Percentiles rank a stretch among this genome's conserved stretches.
These are phyloP conservation scores for Hagleromyces aurorensis DNA, from an alignment of 805 yeast species.

Conservation along the genomic window DNA sequence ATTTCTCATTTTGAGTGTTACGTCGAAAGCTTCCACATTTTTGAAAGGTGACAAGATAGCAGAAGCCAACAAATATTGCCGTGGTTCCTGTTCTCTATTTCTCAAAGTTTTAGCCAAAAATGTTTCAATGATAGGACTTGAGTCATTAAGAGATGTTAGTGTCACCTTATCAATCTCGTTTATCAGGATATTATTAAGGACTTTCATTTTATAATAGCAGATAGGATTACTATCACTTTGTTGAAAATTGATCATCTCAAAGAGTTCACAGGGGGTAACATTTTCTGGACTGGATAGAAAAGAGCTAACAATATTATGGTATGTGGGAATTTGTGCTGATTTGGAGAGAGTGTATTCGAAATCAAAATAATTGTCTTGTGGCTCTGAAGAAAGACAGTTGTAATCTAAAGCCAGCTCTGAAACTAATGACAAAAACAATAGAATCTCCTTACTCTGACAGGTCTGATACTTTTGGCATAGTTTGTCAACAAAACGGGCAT, in stretches of 20 bases:
- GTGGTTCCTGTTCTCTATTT: slow-evolving; percentile 28
- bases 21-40: slow-evolving; percentile 31
- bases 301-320: no score
- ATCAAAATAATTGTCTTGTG: slow-evolving; percentile 13
- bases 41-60: slow-evolving; percentile 30
- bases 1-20: slow-evolving; percentile 48
- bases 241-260: no score
- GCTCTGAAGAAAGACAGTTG: slow-evolving; percentile 26
- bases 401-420: slow-evolving; percentile 35
- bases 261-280: no score
- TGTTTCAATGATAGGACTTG: slow-evolving; percentile 25
- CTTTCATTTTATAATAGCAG: slow-evolving; percentile 31
- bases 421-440: slow-evolving; percentile 28
- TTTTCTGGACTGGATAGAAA: background rate
- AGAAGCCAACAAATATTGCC: slow-evolving; percentile 26
- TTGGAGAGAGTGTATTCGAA: slow-evolving; percentile 18
- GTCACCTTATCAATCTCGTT: slow-evolving; percentile 27
- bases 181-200: slow-evolving; percentile 28
- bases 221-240: no score
- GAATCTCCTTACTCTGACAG: slow-evolving; percentile 5
- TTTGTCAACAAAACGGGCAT: slow-evolving; percentile 22
- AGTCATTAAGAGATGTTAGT: slow-evolving; percentile 18
- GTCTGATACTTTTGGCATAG: slow-evolving; percentile 13
- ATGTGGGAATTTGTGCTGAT: slow-evolving; percentile 7
- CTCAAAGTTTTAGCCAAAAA: slow-evolving; percentile 30